These are phyloP conservation scores for Nymphaea colorata DNA, from an alignment of 164 flowering plant species.

Conservation along the genomic window DNA sequence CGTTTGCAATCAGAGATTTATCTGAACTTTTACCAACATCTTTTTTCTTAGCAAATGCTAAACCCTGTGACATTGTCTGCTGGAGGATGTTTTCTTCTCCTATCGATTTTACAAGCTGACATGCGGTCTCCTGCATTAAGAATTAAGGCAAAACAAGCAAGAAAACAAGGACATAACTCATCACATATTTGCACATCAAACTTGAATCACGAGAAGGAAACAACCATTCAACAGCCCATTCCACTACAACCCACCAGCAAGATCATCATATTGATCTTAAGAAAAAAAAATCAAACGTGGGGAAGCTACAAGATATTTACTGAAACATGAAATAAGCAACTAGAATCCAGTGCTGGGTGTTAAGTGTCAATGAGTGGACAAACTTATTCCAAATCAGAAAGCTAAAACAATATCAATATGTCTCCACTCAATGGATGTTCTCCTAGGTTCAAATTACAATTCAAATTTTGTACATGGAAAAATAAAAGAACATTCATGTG, in stretches of 20 bases:
- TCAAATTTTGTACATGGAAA: no score
- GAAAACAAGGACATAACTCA: no score
- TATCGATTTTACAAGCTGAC: slow-evolving; percentile 53
- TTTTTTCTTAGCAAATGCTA: slow-evolving; percentile 40
- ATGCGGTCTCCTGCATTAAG: slow-evolving; percentile 59
- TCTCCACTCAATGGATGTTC: no score
- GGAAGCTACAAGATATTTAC: background rate
- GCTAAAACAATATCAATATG: no score
- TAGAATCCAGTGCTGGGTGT: no score
- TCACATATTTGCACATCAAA: no score
- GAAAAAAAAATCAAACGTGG: background rate
- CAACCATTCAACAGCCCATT: background rate
- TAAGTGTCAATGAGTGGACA: no score
- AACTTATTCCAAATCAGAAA: no score
- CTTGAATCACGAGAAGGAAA: background rate
- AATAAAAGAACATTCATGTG: no score
- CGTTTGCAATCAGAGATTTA: background rate
- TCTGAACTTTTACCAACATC: slow-evolving; percentile 6
- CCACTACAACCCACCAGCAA: no score
- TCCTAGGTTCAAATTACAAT: no score
- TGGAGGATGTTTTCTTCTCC: slow-evolving; percentile 57
- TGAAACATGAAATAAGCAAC: background rate
- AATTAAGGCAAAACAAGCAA: background rate
- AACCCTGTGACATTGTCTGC: slow-evolving; percentile 50
- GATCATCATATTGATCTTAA: no score